Evolutionary conservation across 192 early-diverging fungal genomes (phyloP).

Genomic region (Backusella liffmaniae): DNA sequence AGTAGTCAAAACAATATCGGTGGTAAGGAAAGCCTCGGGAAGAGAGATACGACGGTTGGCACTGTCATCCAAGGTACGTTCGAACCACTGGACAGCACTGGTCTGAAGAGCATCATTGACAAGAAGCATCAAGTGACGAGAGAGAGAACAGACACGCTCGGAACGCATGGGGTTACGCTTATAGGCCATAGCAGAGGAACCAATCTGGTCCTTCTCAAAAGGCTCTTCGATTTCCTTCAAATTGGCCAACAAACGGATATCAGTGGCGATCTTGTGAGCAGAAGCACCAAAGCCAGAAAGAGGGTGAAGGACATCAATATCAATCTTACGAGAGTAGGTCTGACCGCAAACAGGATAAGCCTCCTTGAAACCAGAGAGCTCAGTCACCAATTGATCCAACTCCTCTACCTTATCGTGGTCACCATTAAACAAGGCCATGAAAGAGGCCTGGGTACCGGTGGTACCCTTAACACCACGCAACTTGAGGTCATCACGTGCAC

Average conservation of each 20-base stretch:
- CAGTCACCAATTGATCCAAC: conserved; percentile 88
- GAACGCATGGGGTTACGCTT: conserved; percentile 99
- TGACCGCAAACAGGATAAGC: conserved; percentile 94
- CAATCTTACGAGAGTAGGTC: conserved; percentile 98
- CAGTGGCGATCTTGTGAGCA: conserved; percentile 95
- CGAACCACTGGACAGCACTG: conserved; percentile 93
- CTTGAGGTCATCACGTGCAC: conserved; percentile 83
- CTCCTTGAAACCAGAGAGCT: conserved; percentile 80
- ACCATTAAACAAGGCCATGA: conserved; percentile 92
- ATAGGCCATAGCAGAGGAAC: conserved; percentile 98
- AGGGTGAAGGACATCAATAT: conserved; percentile 85
- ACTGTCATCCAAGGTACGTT: conserved; percentile 95
- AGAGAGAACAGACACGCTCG: conserved; percentile 94
- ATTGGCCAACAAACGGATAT: conserved; percentile 93
- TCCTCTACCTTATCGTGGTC: conserved; percentile 92
- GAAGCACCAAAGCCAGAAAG: conserved; percentile 93
- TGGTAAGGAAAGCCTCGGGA: conserved; percentile 95
- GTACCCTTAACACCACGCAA: conserved; percentile 99
- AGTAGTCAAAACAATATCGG: conserved; percentile 93
- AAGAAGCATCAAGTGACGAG: conserved; percentile 93
- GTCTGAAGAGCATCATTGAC: conserved; percentile 86
- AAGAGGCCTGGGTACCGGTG: conserved; percentile 98
- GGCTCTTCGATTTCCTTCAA: conserved; percentile 99
- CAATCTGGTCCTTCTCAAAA: conserved; percentile 99
- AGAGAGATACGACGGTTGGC: conserved; percentile 95